phyloP scores from a whole-genome alignment of 441 rosid genomes.

The Gossypium davidsonii region DNA sequence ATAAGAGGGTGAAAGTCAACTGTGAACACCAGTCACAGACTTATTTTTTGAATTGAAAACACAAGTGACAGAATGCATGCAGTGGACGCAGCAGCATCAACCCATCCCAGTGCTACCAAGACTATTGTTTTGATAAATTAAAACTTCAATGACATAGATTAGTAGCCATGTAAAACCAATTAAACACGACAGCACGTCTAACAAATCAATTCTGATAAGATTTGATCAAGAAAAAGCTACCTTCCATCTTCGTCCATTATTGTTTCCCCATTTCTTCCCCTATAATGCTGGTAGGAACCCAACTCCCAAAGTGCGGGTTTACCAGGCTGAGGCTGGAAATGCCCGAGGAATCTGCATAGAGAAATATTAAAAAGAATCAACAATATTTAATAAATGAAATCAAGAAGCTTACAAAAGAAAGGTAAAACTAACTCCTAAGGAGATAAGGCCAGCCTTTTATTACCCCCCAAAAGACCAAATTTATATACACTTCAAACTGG shows the following conservation, averaged over 20 bases:
- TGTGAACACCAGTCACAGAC: not conserved
- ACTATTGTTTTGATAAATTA: not conserved
- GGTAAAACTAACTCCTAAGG: not conserved
- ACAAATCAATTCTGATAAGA: not conserved
- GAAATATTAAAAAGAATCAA: slow-evolving; percentile 10
- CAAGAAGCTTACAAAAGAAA: not conserved
- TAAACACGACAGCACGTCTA: not conserved
- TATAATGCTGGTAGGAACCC: slow-evolving; percentile 61
- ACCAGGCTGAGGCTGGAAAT: slow-evolving; percentile 77
- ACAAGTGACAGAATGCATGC: slow-evolving; percentile 6
- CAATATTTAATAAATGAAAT: not conserved
- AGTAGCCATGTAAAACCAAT: not conserved
- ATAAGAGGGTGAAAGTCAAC: not conserved
- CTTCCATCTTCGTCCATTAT: slow-evolving; percentile 56
- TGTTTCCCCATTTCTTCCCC: slow-evolving; percentile 56
- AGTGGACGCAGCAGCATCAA: not conserved
- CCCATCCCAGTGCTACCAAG: not conserved
- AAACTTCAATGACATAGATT: not conserved
- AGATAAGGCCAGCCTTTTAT: not conserved
- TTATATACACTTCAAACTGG: not conserved
- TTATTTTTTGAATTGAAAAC: not conserved
- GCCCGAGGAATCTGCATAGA: slow-evolving; percentile 77
- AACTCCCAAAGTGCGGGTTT: slow-evolving; percentile 89
- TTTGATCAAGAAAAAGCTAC: slow-evolving; percentile 31
- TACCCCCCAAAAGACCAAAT: not conserved